Evolutionary conservation across 140 eudicot species (phyloP), one percentile per base, ranked within the genome.

Genomic region (Oenanthe javanica): DNA sequence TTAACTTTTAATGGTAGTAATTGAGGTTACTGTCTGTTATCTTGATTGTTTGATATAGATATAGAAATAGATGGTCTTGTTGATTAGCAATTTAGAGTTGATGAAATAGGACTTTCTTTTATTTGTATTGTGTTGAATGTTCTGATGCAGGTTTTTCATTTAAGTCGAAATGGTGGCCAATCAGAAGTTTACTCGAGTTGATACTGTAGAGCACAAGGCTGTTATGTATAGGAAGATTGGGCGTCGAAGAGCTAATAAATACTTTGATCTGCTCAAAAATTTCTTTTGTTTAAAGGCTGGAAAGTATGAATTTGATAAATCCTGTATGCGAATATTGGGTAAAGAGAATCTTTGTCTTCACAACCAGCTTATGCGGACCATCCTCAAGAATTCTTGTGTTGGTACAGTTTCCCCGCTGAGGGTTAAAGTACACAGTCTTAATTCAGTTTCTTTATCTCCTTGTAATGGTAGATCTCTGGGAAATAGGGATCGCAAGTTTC

Each of bases 261-360:
- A 93, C 85, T 91, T 91, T 66, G 83, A 81, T 84, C 52, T 84
- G 67, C 91, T 93, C 52, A 83, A 84, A 78, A 83, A 81, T 45
- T 87, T 87, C 21, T 82, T 93, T 79, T 79, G 82, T 61, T 72
- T 78, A 52, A 88, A 90, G 86, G 71, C 91, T 74, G 86, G 84
- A 83, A 89, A 90, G 81, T 72, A 47, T 79, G 88, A 88, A 54
- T 91, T 93, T 49, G 87, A 86, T 79, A 88, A 83, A 82, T 82
- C 79, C 36, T 88, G 93, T 85, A 80, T 88, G 45, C 89, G 78
- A 1, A 87, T 91, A 11, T 85, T 93, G 2, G 98, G 98, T 69
- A 80, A 91, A 80, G 97, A 93, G 72, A 91, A 93, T 80, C 77
- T 86, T 38, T 73, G 85, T 71, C 96, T 89, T 71, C 98, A 93